Evolutionary conservation across 495 filamentous ascomycete genomes (phyloP).

Genomic region (Neurospora tetraspora): DNA sequence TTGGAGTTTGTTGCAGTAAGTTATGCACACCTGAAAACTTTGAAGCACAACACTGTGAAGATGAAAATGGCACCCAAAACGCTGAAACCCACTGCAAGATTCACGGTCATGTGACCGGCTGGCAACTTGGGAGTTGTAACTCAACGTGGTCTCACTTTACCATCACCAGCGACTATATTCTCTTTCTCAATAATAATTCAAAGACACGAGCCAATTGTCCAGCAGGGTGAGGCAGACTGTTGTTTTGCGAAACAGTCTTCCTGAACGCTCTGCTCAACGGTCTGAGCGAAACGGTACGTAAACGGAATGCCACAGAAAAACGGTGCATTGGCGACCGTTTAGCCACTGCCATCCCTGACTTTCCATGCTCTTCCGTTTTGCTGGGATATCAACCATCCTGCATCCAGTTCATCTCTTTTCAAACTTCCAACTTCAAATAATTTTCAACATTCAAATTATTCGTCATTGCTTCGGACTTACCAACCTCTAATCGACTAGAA

Average conservation of each 20-base stretch:
- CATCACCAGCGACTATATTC: not conserved
- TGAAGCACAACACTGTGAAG: not conserved
- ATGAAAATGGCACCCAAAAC: not conserved
- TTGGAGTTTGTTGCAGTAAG: not conserved
- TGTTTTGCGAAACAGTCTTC: not conserved
- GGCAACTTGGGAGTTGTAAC: not conserved
- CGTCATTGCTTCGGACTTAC: not conserved
- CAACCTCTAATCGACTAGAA: not conserved
- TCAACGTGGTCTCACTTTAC: not conserved
- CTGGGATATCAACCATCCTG: not conserved
- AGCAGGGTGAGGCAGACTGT: not conserved
- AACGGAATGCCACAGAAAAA: not conserved
- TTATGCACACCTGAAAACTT: not conserved
- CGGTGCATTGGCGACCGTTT: not conserved
- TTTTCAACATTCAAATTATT: not conserved
- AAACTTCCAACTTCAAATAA: not conserved
- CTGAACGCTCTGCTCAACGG: not conserved
- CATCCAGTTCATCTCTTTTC: not conserved
- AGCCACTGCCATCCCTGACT: not conserved
- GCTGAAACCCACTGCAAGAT: not conserved
- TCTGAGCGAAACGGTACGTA: not conserved
- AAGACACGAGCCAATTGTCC: not conserved
- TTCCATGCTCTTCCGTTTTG: not conserved
- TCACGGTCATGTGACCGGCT: not conserved
- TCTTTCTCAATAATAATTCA: not conserved